Percentiles rank a stretch among this genome's conserved stretches.
Conservation (phyloP, 164 flowering plant species). For the Umbellularia californica region DNA sequence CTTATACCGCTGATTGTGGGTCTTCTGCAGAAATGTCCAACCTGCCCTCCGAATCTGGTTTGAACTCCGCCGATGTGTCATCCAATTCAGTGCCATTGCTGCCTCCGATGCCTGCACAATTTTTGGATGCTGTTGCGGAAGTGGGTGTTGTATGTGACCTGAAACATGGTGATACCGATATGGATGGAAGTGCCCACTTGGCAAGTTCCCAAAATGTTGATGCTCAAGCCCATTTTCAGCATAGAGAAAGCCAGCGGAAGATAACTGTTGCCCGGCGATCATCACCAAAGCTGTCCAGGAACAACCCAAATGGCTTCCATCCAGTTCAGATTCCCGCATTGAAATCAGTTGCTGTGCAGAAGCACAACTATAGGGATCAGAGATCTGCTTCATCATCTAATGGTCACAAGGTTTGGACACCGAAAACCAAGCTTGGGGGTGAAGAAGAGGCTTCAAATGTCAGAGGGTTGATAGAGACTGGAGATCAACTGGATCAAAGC, state of each 20-base stretch:
- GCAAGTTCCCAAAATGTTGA: conserved; percentile 25
- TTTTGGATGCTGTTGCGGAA: conserved; percentile 21
- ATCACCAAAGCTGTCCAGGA: conserved; percentile 32
- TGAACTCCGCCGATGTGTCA: conserved; percentile 17
- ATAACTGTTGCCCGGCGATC: conserved; percentile 28
- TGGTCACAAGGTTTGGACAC: conserved; percentile 59
- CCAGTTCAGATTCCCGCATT: conserved; percentile 26
- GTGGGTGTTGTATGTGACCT: conserved; percentile 14
- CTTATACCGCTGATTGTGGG: conserved; percentile 20
- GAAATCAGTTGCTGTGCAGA: conserved; percentile 35
- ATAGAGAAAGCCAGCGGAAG: conserved; percentile 25
- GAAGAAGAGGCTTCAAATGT: conserved; percentile 23
- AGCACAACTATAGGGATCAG: conserved; percentile 30
- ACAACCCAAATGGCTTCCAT: conserved; percentile 37
- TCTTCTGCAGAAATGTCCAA: conserved; percentile 26
- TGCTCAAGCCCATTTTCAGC: conserved; percentile 11
- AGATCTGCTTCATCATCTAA: conserved; percentile 26
- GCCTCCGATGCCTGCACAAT: conserved; percentile 20
- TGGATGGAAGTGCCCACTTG: conserved; percentile 19
- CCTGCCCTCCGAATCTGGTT: conserved; percentile 22
- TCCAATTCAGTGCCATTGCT: conserved; percentile 13
- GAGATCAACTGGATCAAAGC: conserved; percentile 21
- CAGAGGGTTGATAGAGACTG: conserved; percentile 19
- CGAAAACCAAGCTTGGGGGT: conserved; percentile 42
- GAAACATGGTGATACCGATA: conserved; percentile 7